Percentiles rank a stretch among this genome's conserved stretches.
Evolutionary conservation across 139 green algal genomes (phyloP).

Genomic region (Pedinophyceae sp.): DNA sequence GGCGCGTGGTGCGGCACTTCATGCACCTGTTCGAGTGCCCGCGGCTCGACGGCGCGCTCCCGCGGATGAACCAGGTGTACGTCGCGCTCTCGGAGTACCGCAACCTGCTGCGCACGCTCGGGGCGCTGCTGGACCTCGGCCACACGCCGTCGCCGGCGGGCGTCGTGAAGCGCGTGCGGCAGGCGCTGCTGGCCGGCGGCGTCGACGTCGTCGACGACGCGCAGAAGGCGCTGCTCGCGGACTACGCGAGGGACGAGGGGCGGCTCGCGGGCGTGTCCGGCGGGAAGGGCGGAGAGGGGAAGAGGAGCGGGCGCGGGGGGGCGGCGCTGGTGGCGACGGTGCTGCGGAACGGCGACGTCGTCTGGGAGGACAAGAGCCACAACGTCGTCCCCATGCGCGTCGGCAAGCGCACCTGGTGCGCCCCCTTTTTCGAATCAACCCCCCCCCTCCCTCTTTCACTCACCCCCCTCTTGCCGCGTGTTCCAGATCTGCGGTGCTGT

Average conservation of each 20-base stretch:
- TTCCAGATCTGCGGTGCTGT: too few species aligned
- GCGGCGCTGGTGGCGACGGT: not conserved
- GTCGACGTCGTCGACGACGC: constrained; percentile 31
- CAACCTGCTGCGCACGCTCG: constrained; percentile 25
- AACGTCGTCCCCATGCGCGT: not conserved
- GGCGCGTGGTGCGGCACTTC: constrained; percentile 28
- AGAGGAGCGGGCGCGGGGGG: too few species aligned
- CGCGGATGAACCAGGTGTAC: constrained; percentile 30
- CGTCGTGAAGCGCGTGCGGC: constrained; percentile 14
- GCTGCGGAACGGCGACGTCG: not conserved
- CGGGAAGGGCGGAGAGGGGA: constrained; percentile 27
- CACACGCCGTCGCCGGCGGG: constrained; percentile 7
- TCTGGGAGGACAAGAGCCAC: not conserved
- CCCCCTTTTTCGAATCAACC: too few species aligned
- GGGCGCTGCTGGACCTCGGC: constrained; percentile 19
- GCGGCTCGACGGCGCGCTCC: constrained; percentile 24
- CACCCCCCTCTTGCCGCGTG: too few species aligned
- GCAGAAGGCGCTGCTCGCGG: constrained; percentile 20
- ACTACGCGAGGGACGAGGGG: constrained; percentile 21
- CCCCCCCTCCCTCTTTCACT: too few species aligned
- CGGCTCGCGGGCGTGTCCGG: constrained; percentile 6
- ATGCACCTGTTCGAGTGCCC: constrained; percentile 30
- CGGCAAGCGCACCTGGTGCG: too few species aligned
- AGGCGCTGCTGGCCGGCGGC: constrained; percentile 20
- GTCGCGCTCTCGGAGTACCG: constrained; percentile 13